phyloP scores from a whole-genome alignment of 257 asterid genomes.

The Jasminum sambac region DNA sequence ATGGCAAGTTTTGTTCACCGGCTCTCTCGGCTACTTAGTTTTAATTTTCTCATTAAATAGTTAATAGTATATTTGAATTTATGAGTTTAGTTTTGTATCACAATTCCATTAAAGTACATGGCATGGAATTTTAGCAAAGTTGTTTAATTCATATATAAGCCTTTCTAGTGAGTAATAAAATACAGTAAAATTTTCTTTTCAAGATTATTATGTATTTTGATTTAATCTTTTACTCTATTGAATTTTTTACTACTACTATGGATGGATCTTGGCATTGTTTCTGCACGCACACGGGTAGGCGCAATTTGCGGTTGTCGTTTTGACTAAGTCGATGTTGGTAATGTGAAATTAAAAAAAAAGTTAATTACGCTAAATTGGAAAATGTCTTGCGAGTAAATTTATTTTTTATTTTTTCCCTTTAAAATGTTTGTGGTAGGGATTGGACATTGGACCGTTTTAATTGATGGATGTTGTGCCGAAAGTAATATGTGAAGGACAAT shows the following conservation, averaged over 20 bases:
- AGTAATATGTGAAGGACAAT: slow-evolving; percentile 18
- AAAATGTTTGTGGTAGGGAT: slow-evolving; percentile 1
- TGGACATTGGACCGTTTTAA: slow-evolving; percentile 9
- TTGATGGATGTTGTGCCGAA: slow-evolving; percentile 20
- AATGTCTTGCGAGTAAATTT: neutral
- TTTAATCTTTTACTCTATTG: neutral
- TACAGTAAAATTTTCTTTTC: slow-evolving; percentile 13
- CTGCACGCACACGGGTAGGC: slow-evolving; percentile 38
- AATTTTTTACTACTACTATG: neutral
- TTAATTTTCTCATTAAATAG: neutral
- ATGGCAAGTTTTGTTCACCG: slow-evolving; percentile 68
- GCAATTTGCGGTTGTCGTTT: slow-evolving; percentile 44
- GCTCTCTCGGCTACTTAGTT: slow-evolving; percentile 35
- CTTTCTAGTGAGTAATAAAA: slow-evolving; percentile 31
- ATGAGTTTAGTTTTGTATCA: slow-evolving; percentile 30
- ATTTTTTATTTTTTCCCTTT: neutral
- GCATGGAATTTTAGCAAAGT: slow-evolving; percentile 36
- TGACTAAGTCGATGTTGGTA: slow-evolving; percentile 32
- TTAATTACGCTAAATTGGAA: too few relatives aligned
- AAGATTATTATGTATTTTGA: slow-evolving; percentile 5
- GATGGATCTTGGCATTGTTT: slow-evolving; percentile 32
- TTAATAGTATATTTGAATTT: slow-evolving; percentile 7
- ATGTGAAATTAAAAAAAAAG: slow-evolving; percentile 24
- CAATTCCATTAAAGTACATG: slow-evolving; percentile 30
- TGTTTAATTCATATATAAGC: slow-evolving; percentile 12